phyloP scores from a whole-genome alignment of 2,329 filamentous ascomycete genomes.

The Trichoderma sp. region DNA sequence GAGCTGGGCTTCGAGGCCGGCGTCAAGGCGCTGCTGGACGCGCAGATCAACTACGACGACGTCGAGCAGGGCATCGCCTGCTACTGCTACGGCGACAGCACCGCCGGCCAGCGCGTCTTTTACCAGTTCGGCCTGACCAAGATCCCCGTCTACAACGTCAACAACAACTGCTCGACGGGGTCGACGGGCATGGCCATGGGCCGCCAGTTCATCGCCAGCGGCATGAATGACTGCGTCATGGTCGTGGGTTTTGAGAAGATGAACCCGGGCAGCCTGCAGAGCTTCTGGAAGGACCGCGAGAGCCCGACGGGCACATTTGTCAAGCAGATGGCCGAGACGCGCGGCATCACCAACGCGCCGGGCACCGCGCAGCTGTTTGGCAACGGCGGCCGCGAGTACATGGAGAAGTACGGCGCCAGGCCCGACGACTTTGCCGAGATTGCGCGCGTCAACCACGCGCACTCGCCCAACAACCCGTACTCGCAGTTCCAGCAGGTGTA shows the following conservation, averaged over 20 bases:
- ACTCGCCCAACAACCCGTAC: constrained; percentile 92
- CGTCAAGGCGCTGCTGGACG: constrained; percentile 81
- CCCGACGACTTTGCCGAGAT: constrained; percentile 92
- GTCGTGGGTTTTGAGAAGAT: constrained; percentile 99
- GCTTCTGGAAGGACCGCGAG: constrained; percentile 80
- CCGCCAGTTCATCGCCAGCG: constrained; percentile 74
- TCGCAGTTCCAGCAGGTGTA: constrained; percentile 97
- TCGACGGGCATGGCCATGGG: constrained; percentile 86
- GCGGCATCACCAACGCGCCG: constrained; percentile 79
- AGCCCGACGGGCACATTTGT: constrained; percentile 74
- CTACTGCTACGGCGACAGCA: constrained; percentile 96
- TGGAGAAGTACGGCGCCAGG: constrained; percentile 89
- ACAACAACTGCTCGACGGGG: constrained; percentile 98
- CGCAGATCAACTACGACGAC: constrained; percentile 93
- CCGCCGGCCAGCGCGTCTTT: constrained; percentile 93
- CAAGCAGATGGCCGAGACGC: constrained; percentile 79
- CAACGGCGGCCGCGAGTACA: constrained; percentile 91
- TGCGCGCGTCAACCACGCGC: constrained; percentile 86
- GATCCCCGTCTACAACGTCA: constrained; percentile 96
- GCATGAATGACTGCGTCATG: constrained; percentile 82
- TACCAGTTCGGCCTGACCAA: constrained; percentile 98
- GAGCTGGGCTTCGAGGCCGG: constrained; percentile 93
- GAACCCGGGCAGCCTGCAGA: constrained; percentile 84
- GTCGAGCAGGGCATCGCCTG: constrained; percentile 95
- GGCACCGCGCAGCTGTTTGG: constrained; percentile 93